A percentile compares a stretch with the other conserved stretches of the same genome.
Evolutionary conservation across 768 basidiomycete genomes (phyloP).

Genomic region (Lepiota venenata): DNA sequence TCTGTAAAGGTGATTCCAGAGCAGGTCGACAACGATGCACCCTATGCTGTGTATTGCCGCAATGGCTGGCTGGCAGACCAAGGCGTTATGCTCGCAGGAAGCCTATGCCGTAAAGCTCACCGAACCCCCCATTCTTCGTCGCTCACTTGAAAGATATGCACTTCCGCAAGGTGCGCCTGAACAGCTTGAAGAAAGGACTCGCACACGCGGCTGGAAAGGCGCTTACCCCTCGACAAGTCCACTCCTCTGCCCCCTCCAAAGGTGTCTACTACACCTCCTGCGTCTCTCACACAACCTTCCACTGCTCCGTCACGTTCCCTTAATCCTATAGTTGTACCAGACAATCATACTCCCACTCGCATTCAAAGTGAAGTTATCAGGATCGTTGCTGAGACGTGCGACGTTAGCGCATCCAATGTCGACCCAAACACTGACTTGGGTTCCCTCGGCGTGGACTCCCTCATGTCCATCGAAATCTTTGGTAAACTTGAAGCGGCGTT

Average conservation of each 20-base stretch:
- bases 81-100: constrained; percentile 45
- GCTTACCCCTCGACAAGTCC: not conserved
- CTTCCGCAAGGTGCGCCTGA: constrained; percentile 55
- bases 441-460: constrained; percentile 58
- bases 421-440: constrained; percentile 40
- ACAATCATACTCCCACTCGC: constrained; percentile 2
- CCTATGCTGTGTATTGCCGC: constrained; percentile 52
- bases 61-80: constrained; percentile 40
- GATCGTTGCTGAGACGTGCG: constrained; percentile 39
- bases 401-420: constrained; percentile 27
- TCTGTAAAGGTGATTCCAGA: constrained; percentile 43
- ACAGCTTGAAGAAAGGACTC: constrained; percentile 45
- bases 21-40: constrained; percentile 33
- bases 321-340: too few species aligned
- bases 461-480: constrained; percentile 57
- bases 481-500: constrained; percentile 31
- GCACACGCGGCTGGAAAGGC: constrained; percentile 26
- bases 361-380: constrained; percentile 25
- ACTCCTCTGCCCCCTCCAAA: not conserved
- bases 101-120: constrained; percentile 44
- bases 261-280: not conserved
- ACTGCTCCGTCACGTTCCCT: not conserved
- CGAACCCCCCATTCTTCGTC: constrained; percentile 38
- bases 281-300: not conserved
- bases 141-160: constrained; percentile 54